These are phyloP conservation scores for Phytophthora syringae DNA, from an alignment of 352 stramenopile genomes.

Conservation along the genomic window DNA sequence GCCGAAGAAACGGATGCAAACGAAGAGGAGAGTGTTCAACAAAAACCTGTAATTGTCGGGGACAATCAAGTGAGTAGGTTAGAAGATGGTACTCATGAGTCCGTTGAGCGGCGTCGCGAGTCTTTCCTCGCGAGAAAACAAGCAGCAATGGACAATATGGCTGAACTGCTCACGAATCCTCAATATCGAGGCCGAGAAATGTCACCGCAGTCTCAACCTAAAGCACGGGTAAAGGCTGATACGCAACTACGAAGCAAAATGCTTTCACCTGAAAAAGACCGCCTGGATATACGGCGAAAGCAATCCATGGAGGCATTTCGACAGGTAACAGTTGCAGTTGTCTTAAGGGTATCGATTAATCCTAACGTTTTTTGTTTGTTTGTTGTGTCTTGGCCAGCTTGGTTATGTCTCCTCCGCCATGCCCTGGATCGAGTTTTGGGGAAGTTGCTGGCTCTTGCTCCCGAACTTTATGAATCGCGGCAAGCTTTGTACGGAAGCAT, in stretches of 20 bases:
- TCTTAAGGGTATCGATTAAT: neutral
- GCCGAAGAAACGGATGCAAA: conserved; percentile 4
- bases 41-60: conserved; percentile 9
- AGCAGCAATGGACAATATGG: conserved; percentile 33
- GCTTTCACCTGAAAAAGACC: conserved; percentile 52
- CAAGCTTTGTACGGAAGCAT: conserved; percentile 48
- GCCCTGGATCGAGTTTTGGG: conserved; percentile 67
- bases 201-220: conserved; percentile 6
- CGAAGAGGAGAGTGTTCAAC: conserved; percentile 7
- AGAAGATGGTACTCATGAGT: conserved; percentile 18
- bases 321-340: conserved; percentile 27
- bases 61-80: conserved; percentile 13
- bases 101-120: conserved; percentile 18
- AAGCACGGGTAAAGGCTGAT: conserved; percentile 4
- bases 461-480: conserved; percentile 60
- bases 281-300: conserved; percentile 57
- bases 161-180: conserved; percentile 31
- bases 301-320: conserved; percentile 69
- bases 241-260: conserved; percentile 45
- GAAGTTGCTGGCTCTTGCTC: conserved; percentile 44
- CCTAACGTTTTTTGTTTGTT: neutral
- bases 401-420: conserved; percentile 61
- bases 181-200: conserved; percentile 15
- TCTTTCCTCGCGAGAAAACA: conserved; percentile 33
- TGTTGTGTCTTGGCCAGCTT: conserved; percentile 33